Base-by-base conservation (phyloP, 1,284 basidiomycete genomes). In the Rhodofomes roseus region DNA sequence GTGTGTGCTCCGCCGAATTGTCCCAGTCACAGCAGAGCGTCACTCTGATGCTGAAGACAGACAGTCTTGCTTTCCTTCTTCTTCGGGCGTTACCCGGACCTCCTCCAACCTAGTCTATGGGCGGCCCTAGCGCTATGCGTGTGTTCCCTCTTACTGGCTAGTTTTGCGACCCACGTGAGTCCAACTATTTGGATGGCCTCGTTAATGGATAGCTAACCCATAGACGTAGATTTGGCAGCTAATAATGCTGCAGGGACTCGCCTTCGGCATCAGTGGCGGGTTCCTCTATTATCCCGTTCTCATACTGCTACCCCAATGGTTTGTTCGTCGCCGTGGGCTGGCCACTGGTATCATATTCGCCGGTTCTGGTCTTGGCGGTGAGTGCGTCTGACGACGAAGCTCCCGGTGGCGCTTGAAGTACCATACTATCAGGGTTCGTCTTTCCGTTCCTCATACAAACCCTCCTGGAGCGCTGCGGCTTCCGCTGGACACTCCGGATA, bases 301-400 rank as follows among this genome's bases (percentile, higher is more conserved):
- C 55, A 58, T 63, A 55, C 60, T 69, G 40, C 63, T 70, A 11
- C 60, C 67, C 20, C 62, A 64, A 41, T 66, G 66, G 63, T 67
- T 68, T 50, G 62, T 65, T 11, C 59, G 63, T 36, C 65, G 66
- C 29, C 63, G 68, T 1, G 69, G 69, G 11, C 65, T 71, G 20
- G 69, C 71, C 1, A 65, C 65, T 5, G 68, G 69, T 2, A 68
- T 71, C 51, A 69, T 72, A 57, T 71, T 71, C 56, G 67, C 70
- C 1, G 69, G 70, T 1, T 67, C 68, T 4, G 69, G 70, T 36
- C 56, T 70, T 7, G 70, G 70, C 8, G 69, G 70, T 65, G 31
- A 0, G 20, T 46, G n/a, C 29, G 52, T 39, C 43, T n/a, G 14
- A 8, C n/a, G 25, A 4, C 20, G 20, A 5, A 6, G n/a, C n/a